These are phyloP conservation scores for Didymella keratinophila DNA, from an alignment of 2,329 filamentous ascomycete species.

Conservation along the genomic window DNA sequence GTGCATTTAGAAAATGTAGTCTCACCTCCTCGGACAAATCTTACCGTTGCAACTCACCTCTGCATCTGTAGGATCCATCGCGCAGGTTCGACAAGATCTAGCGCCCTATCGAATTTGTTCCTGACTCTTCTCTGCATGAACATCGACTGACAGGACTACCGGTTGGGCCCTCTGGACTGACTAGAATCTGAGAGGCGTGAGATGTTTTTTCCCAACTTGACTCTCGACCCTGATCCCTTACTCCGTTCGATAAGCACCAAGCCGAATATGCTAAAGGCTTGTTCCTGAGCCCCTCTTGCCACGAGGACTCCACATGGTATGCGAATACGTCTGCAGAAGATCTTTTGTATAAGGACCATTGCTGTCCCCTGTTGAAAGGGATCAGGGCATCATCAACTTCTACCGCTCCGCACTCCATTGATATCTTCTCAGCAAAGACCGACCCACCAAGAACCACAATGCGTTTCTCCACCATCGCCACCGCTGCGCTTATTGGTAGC, in stretches of 20 bases:
- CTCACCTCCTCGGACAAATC: background rate
- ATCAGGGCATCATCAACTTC: background rate
- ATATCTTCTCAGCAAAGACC: background rate
- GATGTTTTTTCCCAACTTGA: slow-evolving; percentile 1
- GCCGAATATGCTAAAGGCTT: slow-evolving; percentile 6
- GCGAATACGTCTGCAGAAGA: background rate
- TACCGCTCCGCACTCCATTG: background rate
- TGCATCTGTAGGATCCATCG: background rate
- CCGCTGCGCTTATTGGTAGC: slow-evolving; percentile 26
- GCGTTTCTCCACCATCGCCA: slow-evolving; percentile 25
- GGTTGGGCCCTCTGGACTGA: slow-evolving; percentile 2
- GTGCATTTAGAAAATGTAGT: background rate
- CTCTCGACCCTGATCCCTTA: slow-evolving; percentile 6
- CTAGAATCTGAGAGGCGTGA: slow-evolving; percentile 1
- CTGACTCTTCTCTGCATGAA: slow-evolving; percentile 6
- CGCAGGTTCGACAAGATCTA: background rate
- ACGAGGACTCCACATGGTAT: slow-evolving; percentile 3
- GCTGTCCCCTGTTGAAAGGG: background rate
- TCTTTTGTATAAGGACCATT: slow-evolving; percentile 10
- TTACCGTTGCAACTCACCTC: background rate
- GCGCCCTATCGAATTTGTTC: background rate
- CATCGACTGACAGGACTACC: slow-evolving; percentile 4
- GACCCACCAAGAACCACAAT: slow-evolving; percentile 17
- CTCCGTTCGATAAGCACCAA: slow-evolving; percentile 5
- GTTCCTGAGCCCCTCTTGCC: slow-evolving; percentile 3